Evolutionary conservation across 345 rosid genomes (phyloP), one percentile per base, ranked within the genome.

Genomic region (Psidium guajava): DNA sequence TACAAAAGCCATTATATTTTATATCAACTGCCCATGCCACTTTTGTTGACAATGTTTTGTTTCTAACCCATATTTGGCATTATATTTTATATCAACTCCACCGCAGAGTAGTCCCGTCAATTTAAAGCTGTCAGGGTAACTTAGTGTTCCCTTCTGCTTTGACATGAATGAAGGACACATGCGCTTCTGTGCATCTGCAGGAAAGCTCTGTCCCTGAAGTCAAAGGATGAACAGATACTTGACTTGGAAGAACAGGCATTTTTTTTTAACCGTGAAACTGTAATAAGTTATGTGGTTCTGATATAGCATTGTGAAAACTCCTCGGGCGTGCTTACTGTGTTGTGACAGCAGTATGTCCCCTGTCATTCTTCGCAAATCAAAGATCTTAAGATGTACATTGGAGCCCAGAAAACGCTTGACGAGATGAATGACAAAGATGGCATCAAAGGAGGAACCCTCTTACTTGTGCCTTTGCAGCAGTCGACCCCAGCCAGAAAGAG

Each of bases 211-310:
- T 82, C 88, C 27, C 42, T 90, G 54, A 83, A 84, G 86, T 85
- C 86, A 83, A 94, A 90, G 91, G 95, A 94, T 52, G 95, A 91
- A 92, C 90, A 51, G 61, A 91, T 93, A 83, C 90, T 57, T 86
- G 98, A 97, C 86, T 93, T 96, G 75, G 94, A 95, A 89, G 98
- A 96, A 88, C 98, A 96, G 98, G 99, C 94, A 82, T 36, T 61
- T 54, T 61, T 50, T 49, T 74, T 59, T 6, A 11, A 47, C 80
- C 27, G 16, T 49, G 16, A 1, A 16, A 32, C 44, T 64, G 44
- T 28, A 8, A 64, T 64, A 64, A 64, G 18, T 64, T 64, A 11
- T 32, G 28, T 9, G 21, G 22, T 15, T 64, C 8, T 64, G 21
- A 64, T 64, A 7, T 15, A 4, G 18, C 18, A 32, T 1, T 0